A percentile compares a stretch with the other conserved stretches of the same genome.
Evolutionary conservation across 1,284 basidiomycete genomes (phyloP).

Genomic region (Cutaneotrichosporon sp.): DNA sequence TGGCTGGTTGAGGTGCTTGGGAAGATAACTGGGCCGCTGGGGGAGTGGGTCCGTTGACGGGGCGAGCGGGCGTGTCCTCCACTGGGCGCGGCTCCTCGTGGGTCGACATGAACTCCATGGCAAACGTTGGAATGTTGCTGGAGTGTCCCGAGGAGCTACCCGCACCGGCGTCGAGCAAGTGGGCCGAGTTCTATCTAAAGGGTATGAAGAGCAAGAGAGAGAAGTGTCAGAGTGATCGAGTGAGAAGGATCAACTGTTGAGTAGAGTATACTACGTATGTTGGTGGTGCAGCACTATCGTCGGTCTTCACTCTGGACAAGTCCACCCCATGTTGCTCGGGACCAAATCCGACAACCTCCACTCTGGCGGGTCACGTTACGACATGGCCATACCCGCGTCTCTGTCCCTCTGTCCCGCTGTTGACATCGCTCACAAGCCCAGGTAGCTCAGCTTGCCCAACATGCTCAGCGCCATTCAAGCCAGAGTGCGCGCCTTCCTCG

Average conservation of each 20-base stretch:
- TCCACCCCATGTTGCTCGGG: not conserved
- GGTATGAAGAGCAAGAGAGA: not conserved
- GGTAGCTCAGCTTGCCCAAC: too few relatives aligned
- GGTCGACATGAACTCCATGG: not conserved
- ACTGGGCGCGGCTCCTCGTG: not conserved
- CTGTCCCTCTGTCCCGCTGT: not conserved
- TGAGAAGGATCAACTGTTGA: too few relatives aligned
- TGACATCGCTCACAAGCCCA: not conserved
- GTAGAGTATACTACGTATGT: not conserved
- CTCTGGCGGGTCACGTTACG: not conserved
- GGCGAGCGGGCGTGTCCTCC: not conserved
- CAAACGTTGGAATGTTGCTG: not conserved
- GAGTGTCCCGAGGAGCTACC: too few relatives aligned
- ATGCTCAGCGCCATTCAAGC: not conserved
- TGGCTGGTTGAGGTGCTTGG: not conserved
- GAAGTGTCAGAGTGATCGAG: too few relatives aligned
- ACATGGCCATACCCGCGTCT: not conserved
- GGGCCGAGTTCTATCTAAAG: not conserved
- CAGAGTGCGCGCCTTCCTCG: not conserved
- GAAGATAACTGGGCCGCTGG: not conserved
- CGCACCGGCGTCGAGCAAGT: too few relatives aligned
- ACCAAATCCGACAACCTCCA: slow-evolving; percentile 8
- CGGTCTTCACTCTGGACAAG: too few relatives aligned
- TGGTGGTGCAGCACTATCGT: too few relatives aligned
- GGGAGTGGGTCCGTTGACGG: not conserved